Conservation (phyloP, 352 stramenopile genomes). For the Phytophthora pluvialis region DNA sequence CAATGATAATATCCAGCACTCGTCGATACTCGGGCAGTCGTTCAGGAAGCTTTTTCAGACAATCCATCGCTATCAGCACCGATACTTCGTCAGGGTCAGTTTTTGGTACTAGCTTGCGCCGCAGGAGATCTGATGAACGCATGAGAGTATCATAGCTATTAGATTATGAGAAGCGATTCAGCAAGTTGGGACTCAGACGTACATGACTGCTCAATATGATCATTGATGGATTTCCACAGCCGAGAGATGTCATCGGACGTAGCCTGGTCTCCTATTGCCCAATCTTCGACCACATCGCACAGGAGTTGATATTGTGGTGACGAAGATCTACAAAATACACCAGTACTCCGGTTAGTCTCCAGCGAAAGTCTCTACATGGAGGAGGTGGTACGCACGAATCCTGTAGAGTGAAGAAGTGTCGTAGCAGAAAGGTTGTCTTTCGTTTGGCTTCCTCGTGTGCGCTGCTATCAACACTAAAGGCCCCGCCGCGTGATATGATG, state of each 20-base stretch:
- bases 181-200: constrained; percentile 10
- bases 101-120: constrained; percentile 50
- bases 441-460: constrained; percentile 53
- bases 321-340: constrained; percentile 14
- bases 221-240: constrained; percentile 70
- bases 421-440: constrained; percentile 76
- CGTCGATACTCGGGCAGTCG: constrained; percentile 67
- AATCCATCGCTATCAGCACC: constrained; percentile 75
- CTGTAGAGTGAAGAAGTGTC: constrained; percentile 74
- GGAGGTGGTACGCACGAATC: constrained; percentile 20
- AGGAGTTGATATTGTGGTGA: constrained; percentile 51
- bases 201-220: constrained; percentile 79
- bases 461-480: constrained; percentile 49
- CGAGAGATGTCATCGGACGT: constrained; percentile 49
- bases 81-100: constrained; percentile 58
- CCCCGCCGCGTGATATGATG: constrained; percentile 43
- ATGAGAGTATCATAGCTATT: background rate
- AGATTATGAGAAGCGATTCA: background rate
- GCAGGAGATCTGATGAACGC: constrained; percentile 57
- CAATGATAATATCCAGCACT: constrained; percentile 60
- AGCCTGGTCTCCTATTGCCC: constrained; percentile 51
- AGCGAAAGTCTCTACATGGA: background rate
- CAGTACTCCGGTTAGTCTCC: background rate
- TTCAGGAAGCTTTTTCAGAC: constrained; percentile 60
- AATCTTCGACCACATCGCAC: constrained; percentile 72